These are phyloP conservation scores for Silene latifolia DNA, from an alignment of 148 eudicot genomes.

Conservation along the genomic window DNA sequence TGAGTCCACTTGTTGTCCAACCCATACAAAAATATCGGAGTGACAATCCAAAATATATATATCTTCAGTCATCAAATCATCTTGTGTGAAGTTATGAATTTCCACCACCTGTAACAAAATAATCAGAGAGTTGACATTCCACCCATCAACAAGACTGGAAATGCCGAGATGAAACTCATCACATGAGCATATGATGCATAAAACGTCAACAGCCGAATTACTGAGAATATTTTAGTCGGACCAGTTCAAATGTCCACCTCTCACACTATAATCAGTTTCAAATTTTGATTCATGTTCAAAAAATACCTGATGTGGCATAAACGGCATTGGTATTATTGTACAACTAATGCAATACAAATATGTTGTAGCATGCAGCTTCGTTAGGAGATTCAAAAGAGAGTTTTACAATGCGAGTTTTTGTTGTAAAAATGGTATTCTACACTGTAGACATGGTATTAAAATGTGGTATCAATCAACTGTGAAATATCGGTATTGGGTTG, in stretches of 20 bases:
- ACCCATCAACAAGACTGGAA: constrained; percentile 12
- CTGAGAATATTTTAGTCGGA: neutral
- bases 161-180: neutral
- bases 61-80: constrained; percentile 97
- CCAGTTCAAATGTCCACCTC: neutral
- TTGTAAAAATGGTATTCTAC: neutral
- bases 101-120: constrained; percentile 61
- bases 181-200: neutral
- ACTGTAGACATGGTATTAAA: neutral
- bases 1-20: constrained; percentile 79
- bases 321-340: neutral
- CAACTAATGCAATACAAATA: neutral
- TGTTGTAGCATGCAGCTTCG: neutral
- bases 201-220: neutral
- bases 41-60: constrained; percentile 79
- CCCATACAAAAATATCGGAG: constrained; percentile 85
- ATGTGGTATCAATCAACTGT: no score
- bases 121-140: constrained; percentile 15
- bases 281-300: neutral
- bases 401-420: neutral
- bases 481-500: no score
- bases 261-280: neutral
- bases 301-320: neutral
- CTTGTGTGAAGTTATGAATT: constrained; percentile 81
- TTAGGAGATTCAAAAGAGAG: neutral